These are phyloP conservation scores for Cicer bijugum DNA, from an alignment of 306 rosid genomes.

Conservation along the genomic window DNA sequence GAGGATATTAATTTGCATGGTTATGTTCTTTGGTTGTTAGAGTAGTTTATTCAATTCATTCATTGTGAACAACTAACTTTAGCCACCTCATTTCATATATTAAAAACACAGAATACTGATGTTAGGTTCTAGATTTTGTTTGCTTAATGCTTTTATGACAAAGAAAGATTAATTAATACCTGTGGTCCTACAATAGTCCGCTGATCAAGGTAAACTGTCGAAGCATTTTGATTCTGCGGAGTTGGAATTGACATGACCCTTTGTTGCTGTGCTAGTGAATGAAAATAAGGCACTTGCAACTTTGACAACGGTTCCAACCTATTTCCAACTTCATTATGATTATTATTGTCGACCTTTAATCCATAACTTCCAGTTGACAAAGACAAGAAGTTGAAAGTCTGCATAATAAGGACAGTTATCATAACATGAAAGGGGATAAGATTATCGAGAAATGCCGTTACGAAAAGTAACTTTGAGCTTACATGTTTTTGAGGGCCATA, in stretches of 20 bases:
- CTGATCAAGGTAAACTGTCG: slow-evolving; percentile 56
- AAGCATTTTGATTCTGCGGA: slow-evolving; percentile 52
- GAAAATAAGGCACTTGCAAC: slow-evolving; percentile 60
- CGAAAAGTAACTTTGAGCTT: slow-evolving; percentile 39
- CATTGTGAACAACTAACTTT: slow-evolving; percentile 34
- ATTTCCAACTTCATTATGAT: slow-evolving; percentile 45
- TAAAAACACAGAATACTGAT: slow-evolving; percentile 9
- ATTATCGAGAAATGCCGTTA: neutral
- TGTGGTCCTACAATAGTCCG: slow-evolving; percentile 55
- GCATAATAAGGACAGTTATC: slow-evolving; percentile 48
- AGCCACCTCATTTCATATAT: slow-evolving; percentile 38
- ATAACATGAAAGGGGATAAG: slow-evolving; percentile 30
- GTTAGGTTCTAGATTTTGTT: slow-evolving; percentile 18
- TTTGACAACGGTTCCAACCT: slow-evolving; percentile 53
- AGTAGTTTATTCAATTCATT: slow-evolving; percentile 33
- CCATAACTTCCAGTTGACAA: slow-evolving; percentile 57
- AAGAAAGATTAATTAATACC: slow-evolving; percentile 52
- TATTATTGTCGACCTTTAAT: slow-evolving; percentile 46
- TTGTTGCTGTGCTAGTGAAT: slow-evolving; percentile 55
- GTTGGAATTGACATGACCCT: slow-evolving; percentile 49
- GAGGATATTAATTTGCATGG: slow-evolving; percentile 17
- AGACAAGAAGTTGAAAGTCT: slow-evolving; percentile 69
- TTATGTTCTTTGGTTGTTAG: slow-evolving; percentile 3
- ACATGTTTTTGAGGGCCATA: slow-evolving; percentile 63
- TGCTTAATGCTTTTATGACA: slow-evolving; percentile 17